Evolutionary conservation across 768 basidiomycete species (phyloP), one percentile per base, ranked within the genome.

Genomic region (Tephrocybe sp.): DNA sequence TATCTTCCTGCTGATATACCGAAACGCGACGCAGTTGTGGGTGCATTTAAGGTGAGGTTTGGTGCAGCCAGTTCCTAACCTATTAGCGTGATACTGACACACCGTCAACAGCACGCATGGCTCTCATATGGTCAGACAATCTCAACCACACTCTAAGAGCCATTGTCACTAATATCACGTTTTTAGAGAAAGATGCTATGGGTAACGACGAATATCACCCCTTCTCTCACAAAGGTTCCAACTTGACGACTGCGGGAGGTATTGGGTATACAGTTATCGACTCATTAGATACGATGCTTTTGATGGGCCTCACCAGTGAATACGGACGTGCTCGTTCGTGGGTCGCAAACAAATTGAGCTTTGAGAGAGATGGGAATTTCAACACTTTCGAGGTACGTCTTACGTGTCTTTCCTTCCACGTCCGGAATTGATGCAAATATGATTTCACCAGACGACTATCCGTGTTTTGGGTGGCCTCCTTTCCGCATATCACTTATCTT

Each of bases 201-300:
- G 94, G 94, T 1, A 78, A 78, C 48, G 93, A 97, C 70, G 91
- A 96, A 65, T 97, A 92, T 60, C 92, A 96, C 60, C 94, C 95
- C 0, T 76, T 98, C 19, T 78, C 78, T 44, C 76, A 76, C 41
- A 69, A 68, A 22, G 95, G 95, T 4, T 78, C 81, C 8, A 93
- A 98, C 64, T 75, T 98, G 24, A 87, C 89, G 0, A 57, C 68
- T 4, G 84, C 83, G 1, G 92, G 90, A 30, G 86, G 90, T 12
- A 86, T 97, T 44, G 93, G 93, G 19, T 95, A 93, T 64, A 91
- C 86, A 30, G 86, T 98, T 37, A 78, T 88, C 47, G 95, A 97
- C 60, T 84, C 89, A 0, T 75, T 97, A 15, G 95, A 97, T 66
- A 87, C 87, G 11, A 81, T 98, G 72, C 75, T 91, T 47, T 68